phyloP scores from a whole-genome alignment of 768 basidiomycete genomes.

The Tephrocybe sp. region DNA sequence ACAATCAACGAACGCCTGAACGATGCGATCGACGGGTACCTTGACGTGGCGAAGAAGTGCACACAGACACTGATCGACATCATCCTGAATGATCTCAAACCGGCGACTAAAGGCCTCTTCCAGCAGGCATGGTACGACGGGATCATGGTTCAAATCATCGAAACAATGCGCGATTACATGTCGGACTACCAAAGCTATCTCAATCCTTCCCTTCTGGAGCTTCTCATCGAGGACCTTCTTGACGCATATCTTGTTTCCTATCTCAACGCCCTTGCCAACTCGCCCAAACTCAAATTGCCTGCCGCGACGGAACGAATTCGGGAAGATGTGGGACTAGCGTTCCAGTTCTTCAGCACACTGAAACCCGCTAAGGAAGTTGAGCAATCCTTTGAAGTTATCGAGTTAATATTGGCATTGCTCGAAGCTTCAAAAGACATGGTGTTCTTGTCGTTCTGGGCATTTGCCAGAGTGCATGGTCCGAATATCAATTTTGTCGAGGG shows the following conservation, averaged over 20 bases:
- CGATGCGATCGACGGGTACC: constrained; percentile 96
- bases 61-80: constrained; percentile 92
- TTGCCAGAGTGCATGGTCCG: constrained; percentile 92
- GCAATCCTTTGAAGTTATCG: constrained; percentile 79
- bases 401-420: constrained; percentile 76
- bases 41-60: constrained; percentile 98
- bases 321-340: constrained; percentile 74
- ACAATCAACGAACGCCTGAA: constrained; percentile 85
- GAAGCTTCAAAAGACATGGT: constrained; percentile 86
- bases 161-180: constrained; percentile 97
- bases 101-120: constrained; percentile 83
- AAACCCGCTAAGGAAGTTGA: constrained; percentile 82
- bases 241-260: constrained; percentile 89
- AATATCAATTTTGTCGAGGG: constrained; percentile 90
- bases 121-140: constrained; percentile 88
- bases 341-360: constrained; percentile 76
- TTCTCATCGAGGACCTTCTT: constrained; percentile 89
- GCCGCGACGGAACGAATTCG: constrained; percentile 80
- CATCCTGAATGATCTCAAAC: constrained; percentile 92
- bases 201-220: constrained; percentile 86
- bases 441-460: constrained; percentile 91
- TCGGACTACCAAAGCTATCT: constrained; percentile 90
- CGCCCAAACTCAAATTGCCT: constrained; percentile 85
- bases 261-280: constrained; percentile 81
- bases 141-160: constrained; percentile 82